Evolutionary conservation across 1,139 yeast genomes (phyloP), one percentile per base, ranked within the genome.

Genomic region (Keqinozyma sinolaborantium): DNA sequence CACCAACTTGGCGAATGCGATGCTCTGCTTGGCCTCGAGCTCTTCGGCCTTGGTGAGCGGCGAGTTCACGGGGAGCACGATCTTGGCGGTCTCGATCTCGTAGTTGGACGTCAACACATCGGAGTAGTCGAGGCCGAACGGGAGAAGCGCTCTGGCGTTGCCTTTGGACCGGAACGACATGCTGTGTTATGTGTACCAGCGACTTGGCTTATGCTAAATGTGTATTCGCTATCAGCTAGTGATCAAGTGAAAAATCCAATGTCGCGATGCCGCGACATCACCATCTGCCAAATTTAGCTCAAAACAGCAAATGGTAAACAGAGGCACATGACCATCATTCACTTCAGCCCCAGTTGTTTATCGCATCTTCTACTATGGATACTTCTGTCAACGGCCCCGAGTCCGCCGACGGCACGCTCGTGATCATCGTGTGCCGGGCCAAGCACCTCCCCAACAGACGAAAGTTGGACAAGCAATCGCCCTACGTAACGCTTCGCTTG

Each of bases 401-500:
- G 16, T 48, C 71, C 4, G 75, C 75, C 2, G 72, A 67, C 29
- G 75, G 75, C 5, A 67, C 73, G 2, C 49, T 70, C 21, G 68
- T 69, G 12, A 56, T 70, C 14, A 61, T 68, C 34, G 71, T 70
- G 7, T 67, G 72, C 33, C 56, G 79, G 34, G 86, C 83, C 3
- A 76, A 74, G 46, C 92, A 88, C 51, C 70, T 88, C 28, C 94
- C 95, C 11, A 90, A 88, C 55, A 63, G 90, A 39, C 67, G 92
- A 26, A 84, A 81, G 36, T 63, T 87, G 24, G 96, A 92, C 45
- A 88, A 88, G 48, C 97, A 88, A 56, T 82, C 86, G 40, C 97
- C 96, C 1, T 87, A 84, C 57, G 83, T 86, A 30, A 77, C 90
- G 9, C 70, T 85, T 11, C 64, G 97, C 36, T 68, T 88, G 3